Evolutionary conservation across 306 rosid species (phyloP), one percentile per base, ranked within the genome.

Genomic region (Urtica urens): DNA sequence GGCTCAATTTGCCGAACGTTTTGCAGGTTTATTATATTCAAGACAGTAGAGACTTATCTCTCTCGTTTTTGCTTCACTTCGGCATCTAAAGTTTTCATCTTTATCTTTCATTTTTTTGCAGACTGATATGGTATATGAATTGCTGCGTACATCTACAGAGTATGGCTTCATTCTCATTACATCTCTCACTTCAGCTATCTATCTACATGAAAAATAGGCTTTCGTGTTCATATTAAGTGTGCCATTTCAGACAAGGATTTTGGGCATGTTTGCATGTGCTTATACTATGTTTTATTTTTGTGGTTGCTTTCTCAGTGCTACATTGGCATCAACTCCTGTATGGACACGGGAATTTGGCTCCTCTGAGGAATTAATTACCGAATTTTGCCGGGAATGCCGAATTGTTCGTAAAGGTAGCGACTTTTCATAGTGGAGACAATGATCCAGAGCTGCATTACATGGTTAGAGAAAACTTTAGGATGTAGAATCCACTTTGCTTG

Each of bases 121-220:
- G 97, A 90, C 95, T 54, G 97, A 84, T 65, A 90, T 90, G 95
- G 97, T 90, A 23, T 90, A 90, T 46, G 97, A 90, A 55, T 75
- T 90, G 78, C 59, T 90, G 75, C 93, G 97, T 52, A 81, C 95
- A 24, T 71, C 97, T 23, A 90, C 95, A 48, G 97, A 90, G 97
- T 90, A 90, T 50, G 93, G 46, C 60, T 59, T 38, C 3, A 48
- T 41, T 60, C 67, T 49, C 16, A 34, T 26, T 59, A 34, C 30
- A 22, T 58, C 43, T 22, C 20, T 31, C 22, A 44, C 11, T 35
- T 35, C 15, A 35, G n/a, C 2, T 35, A 35, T n/a, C n/a, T n/a
- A n/a, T n/a, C n/a, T n/a, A n/a, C n/a, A n/a, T n/a, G n/a, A n/a
- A n/a, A n/a, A n/a, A n/a, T n/a, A n/a, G n/a, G n/a, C n/a, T n/a